Evolutionary conservation across 2,329 filamentous ascomycete genomes (phyloP).

Genomic region (Graphilbum fragrans): DNA sequence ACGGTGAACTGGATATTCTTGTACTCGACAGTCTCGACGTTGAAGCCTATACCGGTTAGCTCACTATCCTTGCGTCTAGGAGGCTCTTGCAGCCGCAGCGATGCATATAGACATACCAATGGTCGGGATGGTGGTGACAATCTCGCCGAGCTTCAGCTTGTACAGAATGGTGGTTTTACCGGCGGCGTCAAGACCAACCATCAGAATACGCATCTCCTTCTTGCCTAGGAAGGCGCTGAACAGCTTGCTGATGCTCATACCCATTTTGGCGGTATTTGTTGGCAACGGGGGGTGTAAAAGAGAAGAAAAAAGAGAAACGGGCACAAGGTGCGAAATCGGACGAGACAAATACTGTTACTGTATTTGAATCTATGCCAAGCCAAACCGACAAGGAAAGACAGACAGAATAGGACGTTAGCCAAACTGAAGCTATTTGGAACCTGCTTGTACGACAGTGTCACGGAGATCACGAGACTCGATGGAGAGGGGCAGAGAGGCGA

Average conservation of each 20-base stretch:
- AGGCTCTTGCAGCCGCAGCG: background rate
- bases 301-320: background rate
- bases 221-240: conserved; percentile 96
- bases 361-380: too few relatives aligned
- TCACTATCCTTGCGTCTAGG: background rate
- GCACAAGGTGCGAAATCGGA: background rate
- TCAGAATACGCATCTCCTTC: conserved; percentile 99
- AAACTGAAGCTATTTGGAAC: too few relatives aligned
- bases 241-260: conserved; percentile 93
- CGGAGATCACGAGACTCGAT: too few relatives aligned
- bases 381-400: too few relatives aligned
- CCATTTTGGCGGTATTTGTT: conserved; percentile 61
- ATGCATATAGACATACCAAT: conserved; percentile 55
- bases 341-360: background rate
- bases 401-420: too few relatives aligned
- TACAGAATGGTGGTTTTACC: conserved; percentile 99
- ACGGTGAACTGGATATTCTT: conserved; percentile 99
- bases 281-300: background rate
- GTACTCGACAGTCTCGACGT: conserved; percentile 99
- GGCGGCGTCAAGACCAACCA: conserved; percentile 98
- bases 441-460: too few relatives aligned
- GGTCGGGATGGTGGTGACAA: conserved; percentile 97
- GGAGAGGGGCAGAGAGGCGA: too few relatives aligned
- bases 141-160: conserved; percentile 99
- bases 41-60: conserved; percentile 57